Evolutionary conservation across 2,329 filamentous ascomycete genomes (phyloP).

Genomic region (Cladosporium sp.): DNA sequence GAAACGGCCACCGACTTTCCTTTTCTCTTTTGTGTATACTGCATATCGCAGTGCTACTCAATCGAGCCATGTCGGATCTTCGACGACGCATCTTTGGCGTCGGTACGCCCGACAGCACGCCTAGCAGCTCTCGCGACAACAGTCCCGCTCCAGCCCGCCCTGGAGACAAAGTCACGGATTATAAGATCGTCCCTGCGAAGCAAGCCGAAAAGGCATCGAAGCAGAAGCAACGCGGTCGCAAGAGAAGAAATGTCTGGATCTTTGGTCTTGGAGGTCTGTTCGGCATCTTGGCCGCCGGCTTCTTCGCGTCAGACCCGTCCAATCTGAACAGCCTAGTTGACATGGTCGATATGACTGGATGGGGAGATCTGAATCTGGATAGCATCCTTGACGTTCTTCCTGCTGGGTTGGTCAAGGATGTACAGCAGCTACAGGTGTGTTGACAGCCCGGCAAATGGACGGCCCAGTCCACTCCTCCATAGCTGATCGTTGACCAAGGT

Average conservation of each 20-base stretch:
- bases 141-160: slow-evolving; percentile 36
- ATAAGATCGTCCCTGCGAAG: slow-evolving; percentile 49
- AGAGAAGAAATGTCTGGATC: slow-evolving; percentile 74
- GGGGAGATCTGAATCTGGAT: slow-evolving; percentile 72
- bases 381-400: slow-evolving; percentile 83
- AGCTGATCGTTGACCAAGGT: slow-evolving; percentile 29
- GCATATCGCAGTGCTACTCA: not conserved
- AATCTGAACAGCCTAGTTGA: slow-evolving; percentile 60
- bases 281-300: slow-evolving; percentile 79
- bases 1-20: not conserved
- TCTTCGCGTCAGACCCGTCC: slow-evolving; percentile 86
- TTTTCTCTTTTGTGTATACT: not conserved
- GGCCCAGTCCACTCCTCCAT: not conserved
- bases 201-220: slow-evolving; percentile 42
- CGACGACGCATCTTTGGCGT: slow-evolving; percentile 33
- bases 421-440: slow-evolving; percentile 75
- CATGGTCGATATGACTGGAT: slow-evolving; percentile 63
- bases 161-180: slow-evolving; percentile 31
- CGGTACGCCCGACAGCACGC: slow-evolving; percentile 23
- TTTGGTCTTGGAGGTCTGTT: slow-evolving; percentile 88
- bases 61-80: slow-evolving; percentile 27
- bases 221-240: slow-evolving; percentile 38
- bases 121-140: slow-evolving; percentile 37
- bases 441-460: not conserved
- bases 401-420: slow-evolving; percentile 78